Evolutionary conservation across 2,329 filamentous ascomycete genomes (phyloP).

Genomic region (Trichoderma atrobrunneum): DNA sequence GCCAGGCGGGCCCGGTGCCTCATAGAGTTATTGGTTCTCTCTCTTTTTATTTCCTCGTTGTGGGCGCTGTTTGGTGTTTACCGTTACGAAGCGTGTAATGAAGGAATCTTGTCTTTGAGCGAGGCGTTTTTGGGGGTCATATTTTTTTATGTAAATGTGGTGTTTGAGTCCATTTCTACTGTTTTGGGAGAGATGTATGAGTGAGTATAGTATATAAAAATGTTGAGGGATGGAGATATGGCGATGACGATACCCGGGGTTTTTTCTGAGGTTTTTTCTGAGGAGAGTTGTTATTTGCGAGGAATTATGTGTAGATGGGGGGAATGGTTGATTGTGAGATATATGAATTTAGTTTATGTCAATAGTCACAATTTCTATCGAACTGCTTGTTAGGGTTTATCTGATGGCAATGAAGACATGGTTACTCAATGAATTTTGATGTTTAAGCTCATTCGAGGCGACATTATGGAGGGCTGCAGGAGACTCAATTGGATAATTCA

Average conservation of each 20-base stretch:
- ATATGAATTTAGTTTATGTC: background rate
- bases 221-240: background rate
- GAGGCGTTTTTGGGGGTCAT: conserved; percentile 13
- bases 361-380: background rate
- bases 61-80: conserved; percentile 12
- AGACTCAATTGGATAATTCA: too few relatives aligned
- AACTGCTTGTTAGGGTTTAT: background rate
- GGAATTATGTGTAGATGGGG: background rate
- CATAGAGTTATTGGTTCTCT: background rate
- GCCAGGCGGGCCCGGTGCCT: conserved; percentile 18
- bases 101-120: conserved; percentile 8
- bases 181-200: background rate
- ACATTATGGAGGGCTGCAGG: too few relatives aligned
- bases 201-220: background rate
- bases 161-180: background rate
- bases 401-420: background rate
- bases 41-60: background rate
- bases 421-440: too few relatives aligned
- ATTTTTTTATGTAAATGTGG: background rate
- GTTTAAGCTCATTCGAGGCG: too few relatives aligned
- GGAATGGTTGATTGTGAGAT: background rate
- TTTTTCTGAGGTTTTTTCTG: background rate
- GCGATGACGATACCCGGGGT: background rate
- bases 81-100: background rate
- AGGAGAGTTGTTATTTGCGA: background rate